Evolutionary conservation across 1,284 basidiomycete genomes (phyloP), one percentile per base, ranked within the genome.

Genomic region (Cyathus olla): DNA sequence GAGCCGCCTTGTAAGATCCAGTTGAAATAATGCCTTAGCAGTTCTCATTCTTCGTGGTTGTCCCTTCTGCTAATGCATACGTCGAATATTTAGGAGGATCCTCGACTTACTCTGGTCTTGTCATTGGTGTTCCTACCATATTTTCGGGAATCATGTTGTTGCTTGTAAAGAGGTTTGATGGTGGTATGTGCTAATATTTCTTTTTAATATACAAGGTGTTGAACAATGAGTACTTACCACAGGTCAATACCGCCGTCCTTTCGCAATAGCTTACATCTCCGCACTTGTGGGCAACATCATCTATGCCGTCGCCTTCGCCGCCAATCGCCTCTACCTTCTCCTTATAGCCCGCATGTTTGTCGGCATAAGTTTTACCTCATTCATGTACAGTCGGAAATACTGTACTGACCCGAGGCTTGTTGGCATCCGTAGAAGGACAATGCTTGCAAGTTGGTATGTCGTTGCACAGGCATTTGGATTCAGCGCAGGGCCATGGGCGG

Each of bases 21-120:
- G 13, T 31, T 46, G 13, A 19, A 15, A 29, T 21, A 11, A 26
- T 24, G 21, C 22, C 19, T 49, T 22, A 17, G 19, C 55, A 91
- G 90, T 72, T 89, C 6, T 86, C 88, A 0, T 91, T 91, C 77
- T 92, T 89, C 74, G 85, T 91, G 60, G 79, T 90, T 40, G 87
- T 92, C 2, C 88, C 91, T 2, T 90, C 91, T 0, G 87, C 89
- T 1, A 87, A 84, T 68, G 78, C 81, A 55, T 92, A 92, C 67
- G 86, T 88, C 0, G 80, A 86, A 60, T 80, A 86, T 66, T 76
- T 92, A 3, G 90, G 90, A 29, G 91, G 90, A 19, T 83, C 79
- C 10, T 80, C 89, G 17, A 89, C 87, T 0, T 92, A 92, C 69
- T 87, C 89, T 37, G 91, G 91, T 63, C 70, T 92, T 11, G 83